Conservation (phyloP, 768 basidiomycete species). For the Phanerochaete carnosa region DNA sequence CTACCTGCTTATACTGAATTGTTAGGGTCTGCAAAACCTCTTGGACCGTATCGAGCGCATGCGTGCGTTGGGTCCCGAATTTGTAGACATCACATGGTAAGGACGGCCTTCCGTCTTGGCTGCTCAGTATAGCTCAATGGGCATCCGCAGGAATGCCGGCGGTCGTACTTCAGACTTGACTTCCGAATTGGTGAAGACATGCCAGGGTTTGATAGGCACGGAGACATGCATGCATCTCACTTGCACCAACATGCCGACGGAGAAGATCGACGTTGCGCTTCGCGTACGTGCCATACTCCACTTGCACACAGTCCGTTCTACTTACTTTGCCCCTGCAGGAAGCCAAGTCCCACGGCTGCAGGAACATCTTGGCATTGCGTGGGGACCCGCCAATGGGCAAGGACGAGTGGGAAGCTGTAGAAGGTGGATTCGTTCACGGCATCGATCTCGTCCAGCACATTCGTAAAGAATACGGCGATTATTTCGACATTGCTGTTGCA, state of each 20-base stretch:
- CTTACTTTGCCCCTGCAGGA: slow-evolving; percentile 48
- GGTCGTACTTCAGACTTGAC: slow-evolving; percentile 94
- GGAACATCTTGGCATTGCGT: slow-evolving; percentile 90
- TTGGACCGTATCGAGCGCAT: slow-evolving; percentile 98
- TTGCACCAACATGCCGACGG: slow-evolving; percentile 97
- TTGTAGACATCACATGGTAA: slow-evolving; percentile 96
- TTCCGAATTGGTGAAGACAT: slow-evolving; percentile 90
- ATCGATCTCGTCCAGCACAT: slow-evolving; percentile 92
- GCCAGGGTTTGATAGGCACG: slow-evolving; percentile 87
- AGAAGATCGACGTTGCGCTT: slow-evolving; percentile 91
- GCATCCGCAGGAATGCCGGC: slow-evolving; percentile 82
- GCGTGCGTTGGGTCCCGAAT: slow-evolving; percentile 92
- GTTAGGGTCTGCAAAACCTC: slow-evolving; percentile 88
- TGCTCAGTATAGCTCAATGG: not conserved
- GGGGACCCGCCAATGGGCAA: slow-evolving; percentile 90
- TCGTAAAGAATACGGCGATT: slow-evolving; percentile 76
- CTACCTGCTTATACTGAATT: not conserved
- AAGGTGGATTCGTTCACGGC: slow-evolving; percentile 87
- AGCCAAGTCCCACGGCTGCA: slow-evolving; percentile 84
- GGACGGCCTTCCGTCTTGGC: slow-evolving; percentile 8
- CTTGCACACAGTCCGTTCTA: not conserved
- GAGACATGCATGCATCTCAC: slow-evolving; percentile 99
- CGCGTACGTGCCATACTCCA: slow-evolving; percentile 47
- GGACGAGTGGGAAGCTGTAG: slow-evolving; percentile 89
- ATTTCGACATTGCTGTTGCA: slow-evolving; percentile 93